Conservation (phyloP, 2,329 filamentous ascomycete species). For the Diaporthe capsici region DNA sequence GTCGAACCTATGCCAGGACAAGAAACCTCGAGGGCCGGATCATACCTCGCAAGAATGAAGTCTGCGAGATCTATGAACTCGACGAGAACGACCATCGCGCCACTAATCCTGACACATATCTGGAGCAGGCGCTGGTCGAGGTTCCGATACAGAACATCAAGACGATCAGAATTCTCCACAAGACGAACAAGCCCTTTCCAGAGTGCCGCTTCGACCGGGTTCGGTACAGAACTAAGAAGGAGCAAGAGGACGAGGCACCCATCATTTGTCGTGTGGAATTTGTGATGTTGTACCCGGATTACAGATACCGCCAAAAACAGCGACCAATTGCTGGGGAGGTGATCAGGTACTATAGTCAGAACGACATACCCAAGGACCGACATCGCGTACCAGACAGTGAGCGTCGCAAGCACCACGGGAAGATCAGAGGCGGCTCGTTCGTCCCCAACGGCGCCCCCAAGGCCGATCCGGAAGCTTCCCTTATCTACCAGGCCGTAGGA, state of each 20-base stretch:
- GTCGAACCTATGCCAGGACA: constrained; percentile 55
- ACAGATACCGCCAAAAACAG: constrained; percentile 41
- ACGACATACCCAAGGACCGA: constrained; percentile 47
- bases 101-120: constrained; percentile 41
- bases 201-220: constrained; percentile 48
- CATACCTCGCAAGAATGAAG: constrained; percentile 57
- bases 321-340: constrained; percentile 54
- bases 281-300: constrained; percentile 51
- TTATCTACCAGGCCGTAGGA: constrained; percentile 40
- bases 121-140: constrained; percentile 58
- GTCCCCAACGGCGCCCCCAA: constrained; percentile 45
- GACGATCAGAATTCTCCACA: constrained; percentile 58
- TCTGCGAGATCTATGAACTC: constrained; percentile 59
- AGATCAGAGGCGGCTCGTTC: constrained; percentile 56
- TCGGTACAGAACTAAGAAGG: constrained; percentile 44
- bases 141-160: constrained; percentile 56
- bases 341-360: constrained; percentile 48
- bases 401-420: constrained; percentile 50
- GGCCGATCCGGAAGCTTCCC: not conserved
- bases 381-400: constrained; percentile 46
- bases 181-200: constrained; percentile 70
- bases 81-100: constrained; percentile 53
- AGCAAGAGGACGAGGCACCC: constrained; percentile 49
- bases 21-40: constrained; percentile 55
- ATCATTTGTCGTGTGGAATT: constrained; percentile 68